phyloP scores from a whole-genome alignment of 108 stramenopile species.

The Seminavis robusta region DNA sequence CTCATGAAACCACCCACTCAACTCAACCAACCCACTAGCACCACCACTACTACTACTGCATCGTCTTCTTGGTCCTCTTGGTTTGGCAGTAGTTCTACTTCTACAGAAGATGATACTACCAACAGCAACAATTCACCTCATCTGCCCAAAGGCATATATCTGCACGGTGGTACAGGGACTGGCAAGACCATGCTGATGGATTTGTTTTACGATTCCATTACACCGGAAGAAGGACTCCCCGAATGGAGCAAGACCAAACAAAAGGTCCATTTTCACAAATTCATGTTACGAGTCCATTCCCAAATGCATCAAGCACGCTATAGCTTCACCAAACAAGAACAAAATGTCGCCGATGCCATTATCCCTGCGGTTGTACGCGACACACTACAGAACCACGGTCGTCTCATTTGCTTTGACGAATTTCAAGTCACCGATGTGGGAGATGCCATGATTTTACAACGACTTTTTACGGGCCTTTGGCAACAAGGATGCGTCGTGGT shows the following conservation, averaged over 20 bases:
- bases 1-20: no score
- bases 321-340: no score
- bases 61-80: conserved; percentile 22
- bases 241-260: conserved; percentile 56
- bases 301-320: conserved; percentile 64
- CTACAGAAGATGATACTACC: background rate
- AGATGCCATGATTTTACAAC: conserved; percentile 79
- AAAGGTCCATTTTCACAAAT: conserved; percentile 97
- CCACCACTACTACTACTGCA: conserved; percentile 1
- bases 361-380: conserved; percentile 54
- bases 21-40: background rate
- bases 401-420: conserved; percentile 84
- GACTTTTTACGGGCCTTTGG: conserved; percentile 74
- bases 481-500: conserved; percentile 73
- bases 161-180: conserved; percentile 93
- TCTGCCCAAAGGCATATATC: conserved; percentile 74
- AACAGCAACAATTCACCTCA: no score
- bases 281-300: conserved; percentile 92
- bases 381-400: conserved; percentile 44
- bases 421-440: conserved; percentile 93
- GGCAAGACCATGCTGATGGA: conserved; percentile 98
- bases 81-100: conserved; percentile 6
- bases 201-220: conserved; percentile 79
- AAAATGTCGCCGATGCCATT: conserved; percentile 31
- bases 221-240: conserved; percentile 9